Conservation (phyloP, 352 stramenopile species). For the Globisporangium uncinulatum region DNA sequence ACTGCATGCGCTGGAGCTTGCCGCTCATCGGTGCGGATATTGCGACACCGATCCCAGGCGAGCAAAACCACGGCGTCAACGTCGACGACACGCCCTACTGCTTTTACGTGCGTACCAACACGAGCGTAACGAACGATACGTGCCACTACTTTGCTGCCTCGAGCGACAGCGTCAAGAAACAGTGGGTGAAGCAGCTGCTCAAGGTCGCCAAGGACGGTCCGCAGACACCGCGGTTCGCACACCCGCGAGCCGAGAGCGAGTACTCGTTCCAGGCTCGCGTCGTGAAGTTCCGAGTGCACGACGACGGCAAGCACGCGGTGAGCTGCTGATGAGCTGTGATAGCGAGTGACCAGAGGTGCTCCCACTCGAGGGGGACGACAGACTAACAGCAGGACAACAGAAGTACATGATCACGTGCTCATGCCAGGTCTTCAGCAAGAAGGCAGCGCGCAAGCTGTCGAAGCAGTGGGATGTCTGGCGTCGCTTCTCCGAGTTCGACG, state of each 20-base stretch:
- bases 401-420: conserved; percentile 65
- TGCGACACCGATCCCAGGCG: conserved; percentile 44
- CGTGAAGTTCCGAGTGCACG: conserved; percentile 31
- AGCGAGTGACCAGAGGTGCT: background rate
- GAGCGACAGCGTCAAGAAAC: conserved; percentile 43
- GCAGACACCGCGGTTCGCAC: conserved; percentile 30
- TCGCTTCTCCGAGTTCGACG: conserved; percentile 60
- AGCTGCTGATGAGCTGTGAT: background rate
- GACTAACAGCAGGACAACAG: conserved; percentile 12
- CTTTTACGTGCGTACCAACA: conserved; percentile 48
- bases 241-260: conserved; percentile 25
- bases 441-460: conserved; percentile 30
- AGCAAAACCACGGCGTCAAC: conserved; percentile 39
- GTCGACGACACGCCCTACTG: conserved; percentile 47
- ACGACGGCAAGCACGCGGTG: conserved; percentile 44
- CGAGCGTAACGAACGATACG: conserved; percentile 25
- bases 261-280: conserved; percentile 40
- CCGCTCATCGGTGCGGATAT: conserved; percentile 45
- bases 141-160: conserved; percentile 33
- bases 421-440: conserved; percentile 48
- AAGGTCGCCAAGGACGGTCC: conserved; percentile 40
- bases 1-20: conserved; percentile 43
- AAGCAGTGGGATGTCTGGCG: conserved; percentile 68
- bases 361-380: background rate
- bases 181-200: conserved; percentile 43